Evolutionary conservation across 2,329 filamentous ascomycete genomes (phyloP), one percentile per base, ranked within the genome.

Genomic region (Pestalotiopsis sp.): DNA sequence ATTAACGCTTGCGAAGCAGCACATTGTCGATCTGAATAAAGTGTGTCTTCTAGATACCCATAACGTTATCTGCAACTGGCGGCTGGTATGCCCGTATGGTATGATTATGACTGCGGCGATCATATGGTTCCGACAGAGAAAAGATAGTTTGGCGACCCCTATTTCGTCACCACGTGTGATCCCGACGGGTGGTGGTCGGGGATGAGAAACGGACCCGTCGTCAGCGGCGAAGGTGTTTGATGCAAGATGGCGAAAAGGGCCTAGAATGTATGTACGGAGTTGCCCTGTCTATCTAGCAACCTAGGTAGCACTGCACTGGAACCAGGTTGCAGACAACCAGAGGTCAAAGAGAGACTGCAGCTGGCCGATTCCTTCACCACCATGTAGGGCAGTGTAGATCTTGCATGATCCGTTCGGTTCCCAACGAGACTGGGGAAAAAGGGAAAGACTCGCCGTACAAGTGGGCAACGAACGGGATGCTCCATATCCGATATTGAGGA

Each of bases 101-200:
- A n/a, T 52, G 45, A 52, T 52, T n/a, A n/a, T 52, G 45, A 52
- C 17, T 52, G 7, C 9, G n/a, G 14, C 17, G 5, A 23, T 52
- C 45, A 52, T 52, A 52, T 52, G 45, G 45, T 52, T 52, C 20
- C 41, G 17, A 52, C 45, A 52, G 3, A 20, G 56, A 13, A 59
- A 12, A n/a, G 56, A 25, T 20, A 13, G 25, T 20, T 62, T 20
- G 36, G 25, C 1, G 13, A 14, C 59, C 59, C 59, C 36, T 36
- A 62, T 39, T 62, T 62, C 59, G 59, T 62, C 59, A 62, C 36
- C 59, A 62, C 59, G 36, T 62, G 59, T 27, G 31, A 62, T 62
- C 20, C 31, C 14, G 57, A 36, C 5, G 31, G 20, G 25, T 27
- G 57, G 4, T 36, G 57, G 57, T 59, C 23, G 57, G 23, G 23